phyloP scores from a whole-genome alignment of 2,329 filamentous ascomycete genomes.

The Aspergillus sojae region DNA sequence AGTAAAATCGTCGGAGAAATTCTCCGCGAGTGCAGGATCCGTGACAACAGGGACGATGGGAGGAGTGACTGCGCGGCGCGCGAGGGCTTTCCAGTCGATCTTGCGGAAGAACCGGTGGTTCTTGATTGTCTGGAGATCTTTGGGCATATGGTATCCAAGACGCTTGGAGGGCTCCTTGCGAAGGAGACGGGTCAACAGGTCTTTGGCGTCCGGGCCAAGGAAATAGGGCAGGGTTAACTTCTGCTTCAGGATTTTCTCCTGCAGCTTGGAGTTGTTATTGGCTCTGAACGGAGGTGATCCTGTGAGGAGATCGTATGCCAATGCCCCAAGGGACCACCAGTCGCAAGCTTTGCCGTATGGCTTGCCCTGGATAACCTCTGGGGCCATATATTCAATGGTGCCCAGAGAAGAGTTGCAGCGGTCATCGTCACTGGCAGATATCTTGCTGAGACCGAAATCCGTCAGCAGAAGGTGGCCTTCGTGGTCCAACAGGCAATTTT shows the following conservation, averaged over 20 bases:
- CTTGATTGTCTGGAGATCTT: slow-evolving; percentile 83
- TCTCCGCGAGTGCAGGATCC: slow-evolving; percentile 93
- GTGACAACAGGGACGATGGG: slow-evolving; percentile 94
- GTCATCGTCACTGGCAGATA: slow-evolving; percentile 71
- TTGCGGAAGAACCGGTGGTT: slow-evolving; percentile 94
- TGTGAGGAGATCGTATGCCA: slow-evolving; percentile 90
- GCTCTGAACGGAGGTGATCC: slow-evolving; percentile 89
- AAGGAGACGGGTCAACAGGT: slow-evolving; percentile 84
- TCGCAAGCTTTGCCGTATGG: slow-evolving; percentile 94
- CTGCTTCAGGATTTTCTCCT: slow-evolving; percentile 92
- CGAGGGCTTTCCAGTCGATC: slow-evolving; percentile 91
- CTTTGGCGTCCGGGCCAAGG: slow-evolving; percentile 87
- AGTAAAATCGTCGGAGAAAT: slow-evolving; percentile 93
- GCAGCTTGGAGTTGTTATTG: slow-evolving; percentile 89
- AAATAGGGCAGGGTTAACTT: slow-evolving; percentile 90
- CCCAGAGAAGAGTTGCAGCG: slow-evolving; percentile 88
- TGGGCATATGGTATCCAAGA: slow-evolving; percentile 83
- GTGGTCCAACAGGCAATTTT: slow-evolving; percentile 91
- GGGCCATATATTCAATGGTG: slow-evolving; percentile 98
- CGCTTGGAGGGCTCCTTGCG: slow-evolving; percentile 92
- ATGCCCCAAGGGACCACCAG: slow-evolving; percentile 96
- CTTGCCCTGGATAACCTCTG: slow-evolving; percentile 84
- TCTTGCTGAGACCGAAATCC: slow-evolving; percentile 96
- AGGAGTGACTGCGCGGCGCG: slow-evolving; percentile 77
- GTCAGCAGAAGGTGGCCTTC: slow-evolving; percentile 92